These are phyloP conservation scores for Theobroma grandiflorum DNA, from an alignment of 441 rosid genomes.

Conservation along the genomic window DNA sequence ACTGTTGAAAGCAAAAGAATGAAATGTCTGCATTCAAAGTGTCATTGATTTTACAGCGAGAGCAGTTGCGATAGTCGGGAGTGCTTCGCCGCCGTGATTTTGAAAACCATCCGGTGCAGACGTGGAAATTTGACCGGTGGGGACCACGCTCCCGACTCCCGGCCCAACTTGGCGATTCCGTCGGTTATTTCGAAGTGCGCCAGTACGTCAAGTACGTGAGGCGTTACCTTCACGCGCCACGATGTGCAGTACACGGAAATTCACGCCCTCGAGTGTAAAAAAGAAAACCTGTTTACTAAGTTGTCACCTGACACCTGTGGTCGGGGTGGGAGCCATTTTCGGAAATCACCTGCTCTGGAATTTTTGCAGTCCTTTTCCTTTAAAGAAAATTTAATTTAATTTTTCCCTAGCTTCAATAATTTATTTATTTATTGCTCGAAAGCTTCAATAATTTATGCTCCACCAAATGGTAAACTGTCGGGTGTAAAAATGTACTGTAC, in stretches of 20 bases:
- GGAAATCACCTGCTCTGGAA: background rate
- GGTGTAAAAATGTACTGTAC: background rate
- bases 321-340: background rate
- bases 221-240: background rate
- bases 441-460: background rate
- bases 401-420: background rate
- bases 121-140: conserved; percentile 19
- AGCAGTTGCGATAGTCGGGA: background rate
- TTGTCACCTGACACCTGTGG: background rate
- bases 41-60: background rate
- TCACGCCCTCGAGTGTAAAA: background rate
- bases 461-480: background rate
- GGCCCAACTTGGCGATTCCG: conserved; percentile 10
- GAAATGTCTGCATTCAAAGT: background rate
- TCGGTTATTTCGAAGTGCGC: background rate
- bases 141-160: background rate
- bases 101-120: conserved; percentile 2
- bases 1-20: background rate
- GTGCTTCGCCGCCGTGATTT: conserved; percentile 12
- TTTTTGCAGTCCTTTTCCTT: background rate
- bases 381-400: background rate
- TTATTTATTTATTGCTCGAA: background rate
- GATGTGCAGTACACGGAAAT: background rate
- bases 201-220: background rate
- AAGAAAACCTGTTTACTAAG: background rate